Evolutionary conservation across 306 rosid genomes (phyloP).

Genomic region (Dicorynia guianensis): DNA sequence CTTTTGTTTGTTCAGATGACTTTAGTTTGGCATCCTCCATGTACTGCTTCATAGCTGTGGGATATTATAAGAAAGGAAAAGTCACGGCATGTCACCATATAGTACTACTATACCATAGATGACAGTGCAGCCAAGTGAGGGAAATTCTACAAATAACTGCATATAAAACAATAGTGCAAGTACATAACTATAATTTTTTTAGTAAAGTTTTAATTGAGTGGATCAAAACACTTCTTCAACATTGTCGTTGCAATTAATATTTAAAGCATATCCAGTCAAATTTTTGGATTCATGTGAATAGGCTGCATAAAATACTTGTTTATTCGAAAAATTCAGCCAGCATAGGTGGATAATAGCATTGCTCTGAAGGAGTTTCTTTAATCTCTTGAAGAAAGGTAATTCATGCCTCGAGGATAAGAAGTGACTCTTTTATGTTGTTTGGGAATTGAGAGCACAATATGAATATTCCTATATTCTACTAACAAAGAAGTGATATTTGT

Average conservation of each 20-base stretch:
- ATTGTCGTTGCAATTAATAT: neutral
- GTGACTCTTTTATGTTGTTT: neutral
- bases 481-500: slow-evolving; percentile 15
- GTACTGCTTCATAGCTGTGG: slow-evolving; percentile 64
- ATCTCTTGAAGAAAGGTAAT: slow-evolving; percentile 1
- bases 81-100: slow-evolving; percentile 24
- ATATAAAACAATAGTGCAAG: neutral
- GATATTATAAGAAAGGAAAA: slow-evolving; percentile 36
- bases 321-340: slow-evolving; percentile 16
- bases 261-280: slow-evolving; percentile 16
- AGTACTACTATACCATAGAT: slow-evolving; percentile 24
- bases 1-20: slow-evolving; percentile 48
- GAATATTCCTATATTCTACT: slow-evolving; percentile 1
- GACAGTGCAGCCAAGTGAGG: slow-evolving; percentile 7
- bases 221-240: neutral
- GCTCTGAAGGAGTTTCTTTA: slow-evolving; percentile 14
- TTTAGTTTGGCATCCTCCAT: slow-evolving; percentile 54
- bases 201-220: neutral
- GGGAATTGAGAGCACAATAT: slow-evolving; percentile 5
- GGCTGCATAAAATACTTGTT: neutral
- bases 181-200: neutral
- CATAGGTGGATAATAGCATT: slow-evolving; percentile 20
- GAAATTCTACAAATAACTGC: slow-evolving; percentile 19
- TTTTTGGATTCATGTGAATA: neutral
- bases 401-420: slow-evolving; percentile 26